phyloP scores from a whole-genome alignment of 495 filamentous ascomycete species.

The Venustampulla echinocandica region DNA sequence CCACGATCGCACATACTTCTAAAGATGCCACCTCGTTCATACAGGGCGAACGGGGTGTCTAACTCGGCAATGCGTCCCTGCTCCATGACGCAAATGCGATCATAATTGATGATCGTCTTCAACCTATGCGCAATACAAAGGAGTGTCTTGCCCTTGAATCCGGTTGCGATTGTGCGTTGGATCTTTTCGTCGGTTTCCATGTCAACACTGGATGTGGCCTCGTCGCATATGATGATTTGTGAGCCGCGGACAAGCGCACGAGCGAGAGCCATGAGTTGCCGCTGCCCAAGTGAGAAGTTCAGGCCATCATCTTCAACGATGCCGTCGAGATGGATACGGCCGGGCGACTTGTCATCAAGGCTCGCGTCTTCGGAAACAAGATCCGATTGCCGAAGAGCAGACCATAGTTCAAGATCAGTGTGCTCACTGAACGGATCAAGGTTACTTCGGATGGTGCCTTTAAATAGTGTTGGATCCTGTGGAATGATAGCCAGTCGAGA shows the following conservation, averaged over 20 bases:
- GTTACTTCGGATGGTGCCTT: slow-evolving; percentile 82
- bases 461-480: slow-evolving; percentile 92
- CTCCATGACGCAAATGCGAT: slow-evolving; percentile 95
- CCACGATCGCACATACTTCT: slow-evolving; percentile 87
- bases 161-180: slow-evolving; percentile 78
- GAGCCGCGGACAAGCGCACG: slow-evolving; percentile 77
- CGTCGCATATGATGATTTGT: slow-evolving; percentile 93
- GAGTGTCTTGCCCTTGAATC: slow-evolving; percentile 81
- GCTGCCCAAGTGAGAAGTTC: slow-evolving; percentile 94
- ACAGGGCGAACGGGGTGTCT: slow-evolving; percentile 65
- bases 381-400: slow-evolving; percentile 72
- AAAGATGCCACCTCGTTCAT: slow-evolving; percentile 63
- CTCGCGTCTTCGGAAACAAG: slow-evolving; percentile 44
- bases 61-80: slow-evolving; percentile 77
- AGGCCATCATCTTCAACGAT: slow-evolving; percentile 87
- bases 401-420: slow-evolving; percentile 80
- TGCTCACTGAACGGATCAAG: slow-evolving; percentile 89
- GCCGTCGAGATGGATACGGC: slow-evolving; percentile 72
- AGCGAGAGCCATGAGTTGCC: slow-evolving; percentile 91
- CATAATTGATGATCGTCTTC: slow-evolving; percentile 87
- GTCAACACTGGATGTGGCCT: slow-evolving; percentile 87
- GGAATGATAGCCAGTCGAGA: slow-evolving; percentile 90
- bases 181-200: slow-evolving; percentile 97
- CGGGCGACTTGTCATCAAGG: slow-evolving; percentile 33
- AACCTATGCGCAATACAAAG: slow-evolving; percentile 93